Base-by-base conservation (phyloP, 352 stramenopile genomes). In the Pilasporangium apinafurcum region DNA sequence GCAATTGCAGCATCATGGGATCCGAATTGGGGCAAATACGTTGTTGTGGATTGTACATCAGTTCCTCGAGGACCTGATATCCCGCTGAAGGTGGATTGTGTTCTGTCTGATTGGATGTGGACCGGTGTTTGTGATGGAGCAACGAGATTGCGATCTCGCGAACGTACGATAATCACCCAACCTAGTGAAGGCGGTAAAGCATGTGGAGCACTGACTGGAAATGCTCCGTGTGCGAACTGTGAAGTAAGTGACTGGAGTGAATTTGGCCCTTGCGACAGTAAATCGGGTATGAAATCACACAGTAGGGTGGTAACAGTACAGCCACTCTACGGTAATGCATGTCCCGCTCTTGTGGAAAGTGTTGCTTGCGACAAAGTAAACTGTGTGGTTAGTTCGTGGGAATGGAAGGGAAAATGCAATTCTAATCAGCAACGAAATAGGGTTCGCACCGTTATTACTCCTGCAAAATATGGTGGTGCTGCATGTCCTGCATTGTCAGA, bases 381-480 rank as follows among this genome's bases (percentile, higher is more conserved):
- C 56, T 79, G 68, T 27, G 57, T 59, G 14, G 49, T 78, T 6
- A 63, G 52, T 12, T 41, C 62, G 30, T 86, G 73, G 73, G 62
- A 44, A 1, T 30, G 46, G 17, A 81, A 57, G 56, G 59, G 61
- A 17, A 34, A 48, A 17, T 85, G 70, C 31, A 48, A 68, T 20
- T n/a, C n/a, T n/a, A 42, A 63, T 18, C 48, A 47, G 28, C 51
- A 62, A 22, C 68, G 67, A 43, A 59, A 55, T 14, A 69, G 59
- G 25, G 66, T 62, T 8, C 53, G 68, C 9, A 22, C 32, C 3
- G 49, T 86, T 5, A 30, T 37, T 13, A 77, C 46, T 2, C 37
- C 38, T 9, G 54, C 68, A 3, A 65, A 58, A 35, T 81, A 66
- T 46, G 73, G 65, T 5, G 73, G 73, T 0, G 37, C 35, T 8